Evolutionary conservation across 176 grass and related monocot species (phyloP).

Genomic region (Carex littledalei): DNA sequence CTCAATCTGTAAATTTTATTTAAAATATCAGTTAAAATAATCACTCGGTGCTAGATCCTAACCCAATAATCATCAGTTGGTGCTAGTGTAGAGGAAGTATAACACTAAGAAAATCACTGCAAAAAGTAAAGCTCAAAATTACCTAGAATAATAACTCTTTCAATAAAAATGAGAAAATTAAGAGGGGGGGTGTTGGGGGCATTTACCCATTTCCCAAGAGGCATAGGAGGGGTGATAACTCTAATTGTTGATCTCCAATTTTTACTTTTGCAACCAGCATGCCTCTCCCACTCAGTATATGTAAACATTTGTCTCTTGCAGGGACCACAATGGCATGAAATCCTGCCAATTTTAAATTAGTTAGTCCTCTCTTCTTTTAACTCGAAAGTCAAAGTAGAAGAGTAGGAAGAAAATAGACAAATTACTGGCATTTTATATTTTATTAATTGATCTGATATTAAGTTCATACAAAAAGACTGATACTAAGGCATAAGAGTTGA

Average conservation of each 20-base stretch:
- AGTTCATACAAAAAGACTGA: background rate
- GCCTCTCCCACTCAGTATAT: slow-evolving; percentile 90
- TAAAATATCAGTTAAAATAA: slow-evolving; percentile 19
- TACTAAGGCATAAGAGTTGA: background rate
- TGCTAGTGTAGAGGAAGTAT: background rate
- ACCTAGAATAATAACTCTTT: slow-evolving; percentile 16
- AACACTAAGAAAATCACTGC: background rate
- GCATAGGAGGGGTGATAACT: slow-evolving; percentile 55
- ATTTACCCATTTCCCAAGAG: slow-evolving; percentile 93
- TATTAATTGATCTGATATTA: background rate
- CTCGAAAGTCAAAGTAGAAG: background rate
- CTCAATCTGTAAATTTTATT: slow-evolving; percentile 64
- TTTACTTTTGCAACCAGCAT: slow-evolving; percentile 89
- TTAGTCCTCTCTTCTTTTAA: background rate
- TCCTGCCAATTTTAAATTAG: slow-evolving; percentile 34
- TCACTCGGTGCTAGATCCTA: background rate
- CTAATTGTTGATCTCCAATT: slow-evolving; percentile 98
- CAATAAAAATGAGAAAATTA: background rate
- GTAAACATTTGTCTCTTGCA: slow-evolving; percentile 87
- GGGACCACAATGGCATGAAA: slow-evolving; percentile 74
- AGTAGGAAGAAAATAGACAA: background rate
- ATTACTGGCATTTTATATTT: background rate
- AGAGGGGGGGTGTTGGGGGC: background rate
- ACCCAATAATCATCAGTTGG: background rate
- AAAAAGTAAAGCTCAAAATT: slow-evolving; percentile 11